Percentiles rank a stretch among this genome's conserved stretches.
phyloP scores from a whole-genome alignment of 768 basidiomycete species.

The Termitomyces sp. region DNA sequence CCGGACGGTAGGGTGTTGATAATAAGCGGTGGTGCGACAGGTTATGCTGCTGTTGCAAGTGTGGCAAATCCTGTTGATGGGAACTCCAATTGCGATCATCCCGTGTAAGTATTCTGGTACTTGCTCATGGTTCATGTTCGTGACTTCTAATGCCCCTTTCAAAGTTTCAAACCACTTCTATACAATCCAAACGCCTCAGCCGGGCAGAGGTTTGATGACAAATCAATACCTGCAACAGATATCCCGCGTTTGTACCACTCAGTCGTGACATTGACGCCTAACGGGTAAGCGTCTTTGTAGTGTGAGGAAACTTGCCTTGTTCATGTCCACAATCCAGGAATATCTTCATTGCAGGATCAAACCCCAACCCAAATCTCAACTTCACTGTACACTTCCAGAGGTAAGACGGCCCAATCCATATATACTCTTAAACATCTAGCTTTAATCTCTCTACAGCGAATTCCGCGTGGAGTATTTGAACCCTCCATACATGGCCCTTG shows the following conservation, averaged over 20 bases:
- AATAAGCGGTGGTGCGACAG: conserved; percentile 3
- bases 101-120: conserved; percentile 10
- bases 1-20: conserved; percentile 5
- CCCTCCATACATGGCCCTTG: conserved; percentile 34
- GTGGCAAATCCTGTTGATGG: conserved; percentile 25
- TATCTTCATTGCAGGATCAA: conserved; percentile 35
- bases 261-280: conserved; percentile 47
- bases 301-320: conserved; percentile 12
- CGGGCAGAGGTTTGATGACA: conserved; percentile 42
- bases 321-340: neutral
- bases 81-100: conserved; percentile 32
- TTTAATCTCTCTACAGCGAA: conserved; percentile 17
- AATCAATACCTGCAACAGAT: conserved; percentile 33
- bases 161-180: conserved; percentile 34
- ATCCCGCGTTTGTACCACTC: conserved; percentile 63
- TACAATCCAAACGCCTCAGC: conserved; percentile 39
- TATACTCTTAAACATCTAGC: conserved; percentile 15
- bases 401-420: conserved; percentile 8
- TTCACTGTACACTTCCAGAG: conserved; percentile 1
- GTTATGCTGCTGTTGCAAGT: conserved; percentile 4
- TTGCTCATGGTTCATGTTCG: neutral
- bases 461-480: conserved; percentile 37
- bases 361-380: conserved; percentile 30
- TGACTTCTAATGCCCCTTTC: conserved; percentile 13
- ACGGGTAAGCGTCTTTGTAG: conserved; percentile 34